Conservation (phyloP, 257 asterid genomes). For the Ajuga chamaepitys region DNA sequence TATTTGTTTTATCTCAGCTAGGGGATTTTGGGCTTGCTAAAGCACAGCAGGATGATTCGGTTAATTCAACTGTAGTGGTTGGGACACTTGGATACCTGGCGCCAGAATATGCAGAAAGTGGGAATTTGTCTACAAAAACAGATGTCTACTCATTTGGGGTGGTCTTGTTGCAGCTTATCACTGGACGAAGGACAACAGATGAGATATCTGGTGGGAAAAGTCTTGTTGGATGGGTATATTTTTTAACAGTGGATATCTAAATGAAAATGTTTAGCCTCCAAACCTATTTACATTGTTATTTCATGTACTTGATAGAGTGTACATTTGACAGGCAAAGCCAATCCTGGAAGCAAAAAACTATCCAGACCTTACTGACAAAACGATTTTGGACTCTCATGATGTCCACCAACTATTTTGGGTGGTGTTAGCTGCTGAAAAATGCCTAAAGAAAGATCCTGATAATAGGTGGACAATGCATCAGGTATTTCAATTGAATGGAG, state of each 20-base stretch:
- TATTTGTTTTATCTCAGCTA: slow-evolving; percentile 21
- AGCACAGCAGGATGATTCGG: slow-evolving; percentile 34
- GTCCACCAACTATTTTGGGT: slow-evolving; percentile 67
- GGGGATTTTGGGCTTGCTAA: slow-evolving; percentile 85
- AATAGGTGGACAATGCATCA: slow-evolving; percentile 51
- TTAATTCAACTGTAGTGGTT: slow-evolving; percentile 36
- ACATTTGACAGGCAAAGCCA: slow-evolving; percentile 52
- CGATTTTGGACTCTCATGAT: slow-evolving; percentile 57
- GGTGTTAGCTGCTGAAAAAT: slow-evolving; percentile 56
- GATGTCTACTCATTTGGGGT: slow-evolving; percentile 78
- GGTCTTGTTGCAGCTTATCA: slow-evolving; percentile 56
- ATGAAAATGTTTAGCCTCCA: not conserved
- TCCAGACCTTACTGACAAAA: slow-evolving; percentile 53
- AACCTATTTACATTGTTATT: not conserved
- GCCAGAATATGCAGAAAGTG: slow-evolving; percentile 71
- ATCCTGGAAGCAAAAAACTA: slow-evolving; percentile 57
- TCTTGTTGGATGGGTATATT: slow-evolving; percentile 64
- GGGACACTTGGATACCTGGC: slow-evolving; percentile 77
- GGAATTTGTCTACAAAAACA: slow-evolving; percentile 58
- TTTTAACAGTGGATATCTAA: not conserved
- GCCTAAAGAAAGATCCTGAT: slow-evolving; percentile 50
- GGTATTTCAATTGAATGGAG: slow-evolving; percentile 25
- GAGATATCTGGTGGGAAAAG: slow-evolving; percentile 46
- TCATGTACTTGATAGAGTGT: not conserved
- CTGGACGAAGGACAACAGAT: slow-evolving; percentile 52